Conservation (phyloP, 495 filamentous ascomycete genomes). For the Talaromyces nanjingensis region DNA sequence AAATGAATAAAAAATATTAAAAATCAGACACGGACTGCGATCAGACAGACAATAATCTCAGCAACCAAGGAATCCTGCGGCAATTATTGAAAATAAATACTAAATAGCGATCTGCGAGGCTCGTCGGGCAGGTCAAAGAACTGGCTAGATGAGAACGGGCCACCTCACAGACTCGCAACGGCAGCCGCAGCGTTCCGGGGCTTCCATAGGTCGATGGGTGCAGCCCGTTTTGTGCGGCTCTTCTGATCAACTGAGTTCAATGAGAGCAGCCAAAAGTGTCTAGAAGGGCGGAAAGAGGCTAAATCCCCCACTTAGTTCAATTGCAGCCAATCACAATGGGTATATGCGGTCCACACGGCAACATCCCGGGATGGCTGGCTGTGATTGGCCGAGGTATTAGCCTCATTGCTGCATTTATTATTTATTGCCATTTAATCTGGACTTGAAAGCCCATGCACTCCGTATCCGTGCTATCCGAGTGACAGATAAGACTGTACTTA, state of each 20-base stretch:
- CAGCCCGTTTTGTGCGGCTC: background rate
- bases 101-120: too few relatives aligned
- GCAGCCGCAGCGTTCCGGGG: background rate
- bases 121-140: too few relatives aligned
- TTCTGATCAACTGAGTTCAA: background rate
- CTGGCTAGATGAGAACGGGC: background rate
- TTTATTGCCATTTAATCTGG: too few relatives aligned
- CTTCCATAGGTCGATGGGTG: background rate
- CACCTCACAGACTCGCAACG: background rate
- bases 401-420: background rate
- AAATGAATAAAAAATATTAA: too few relatives aligned
- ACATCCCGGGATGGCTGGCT: background rate
- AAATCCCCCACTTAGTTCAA: background rate
- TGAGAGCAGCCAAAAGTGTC: too few relatives aligned
- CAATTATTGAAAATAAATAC: too few relatives aligned
- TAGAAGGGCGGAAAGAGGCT: background rate
- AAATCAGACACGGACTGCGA: background rate
- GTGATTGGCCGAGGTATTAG: background rate
- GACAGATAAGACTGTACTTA: background rate
- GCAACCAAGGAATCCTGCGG: background rate
- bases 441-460: too few relatives aligned
- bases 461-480: background rate
- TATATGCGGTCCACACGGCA: background rate
- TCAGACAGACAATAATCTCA: background rate
- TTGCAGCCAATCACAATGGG: background rate